A percentile compares a stretch with the other conserved stretches of the same genome.
phyloP scores from a whole-genome alignment of 2,329 filamentous ascomycete species.

The Fusarium armeniacum region DNA sequence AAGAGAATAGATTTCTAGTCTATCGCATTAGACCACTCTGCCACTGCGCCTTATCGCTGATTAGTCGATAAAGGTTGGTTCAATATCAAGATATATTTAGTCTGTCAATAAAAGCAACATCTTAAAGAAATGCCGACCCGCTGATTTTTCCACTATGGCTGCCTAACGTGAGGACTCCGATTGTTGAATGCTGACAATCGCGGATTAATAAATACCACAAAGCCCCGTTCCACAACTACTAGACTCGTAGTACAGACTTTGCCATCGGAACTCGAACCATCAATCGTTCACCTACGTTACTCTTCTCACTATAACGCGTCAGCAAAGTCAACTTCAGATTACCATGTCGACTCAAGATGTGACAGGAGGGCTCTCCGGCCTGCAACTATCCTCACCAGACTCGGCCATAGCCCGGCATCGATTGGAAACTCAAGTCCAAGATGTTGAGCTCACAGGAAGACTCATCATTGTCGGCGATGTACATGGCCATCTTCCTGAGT shows the following conservation, averaged over 20 bases:
- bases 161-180: background rate
- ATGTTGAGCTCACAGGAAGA: constrained; percentile 14
- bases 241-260: background rate
- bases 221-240: accelerated
- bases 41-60: constrained; percentile 27
- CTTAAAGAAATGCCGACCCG: too few species aligned
- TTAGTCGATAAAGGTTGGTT: accelerated
- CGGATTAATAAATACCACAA: background rate
- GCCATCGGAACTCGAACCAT: too few species aligned
- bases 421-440: constrained; percentile 5
- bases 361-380: background rate
- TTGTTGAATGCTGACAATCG: background rate
- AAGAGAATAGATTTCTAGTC: constrained; percentile 41
- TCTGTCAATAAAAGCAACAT: accelerated
- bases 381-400: background rate
- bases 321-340: background rate
- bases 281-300: accelerated
- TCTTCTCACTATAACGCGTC: background rate
- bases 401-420: constrained; percentile 1
- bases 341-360: background rate
- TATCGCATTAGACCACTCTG: constrained; percentile 41
- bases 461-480: constrained; percentile 86
- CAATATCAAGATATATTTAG: accelerated
- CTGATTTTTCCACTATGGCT: constrained; percentile 4
- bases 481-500: constrained; percentile 81